Evolutionary conservation across 768 basidiomycete species (phyloP).

Genomic region (Phylloporus sp.): DNA sequence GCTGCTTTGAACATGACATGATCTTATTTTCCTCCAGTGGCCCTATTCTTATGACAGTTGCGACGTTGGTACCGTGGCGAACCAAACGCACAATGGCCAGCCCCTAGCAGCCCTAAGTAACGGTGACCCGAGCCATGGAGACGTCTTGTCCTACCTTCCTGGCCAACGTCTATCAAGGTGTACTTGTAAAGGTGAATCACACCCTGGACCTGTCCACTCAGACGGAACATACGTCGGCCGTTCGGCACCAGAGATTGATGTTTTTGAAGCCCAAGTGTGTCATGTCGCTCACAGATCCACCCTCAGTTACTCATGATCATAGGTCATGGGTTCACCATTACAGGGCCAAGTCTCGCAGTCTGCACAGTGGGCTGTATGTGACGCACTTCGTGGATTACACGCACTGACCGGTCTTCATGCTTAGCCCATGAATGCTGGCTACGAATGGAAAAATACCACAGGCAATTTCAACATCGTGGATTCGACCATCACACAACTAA

Average conservation of each 20-base stretch:
- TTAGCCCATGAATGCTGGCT: constrained; percentile 73
- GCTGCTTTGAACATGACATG: not conserved
- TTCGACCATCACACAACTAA: constrained; percentile 45
- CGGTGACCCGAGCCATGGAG: constrained; percentile 52
- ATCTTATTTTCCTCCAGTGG: constrained; percentile 43
- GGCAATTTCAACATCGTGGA: constrained; percentile 56
- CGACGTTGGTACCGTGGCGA: constrained; percentile 87
- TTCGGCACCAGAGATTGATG: constrained; percentile 84
- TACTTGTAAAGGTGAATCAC: constrained; percentile 79
- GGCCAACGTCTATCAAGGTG: constrained; percentile 87
- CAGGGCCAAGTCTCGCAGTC: constrained; percentile 74
- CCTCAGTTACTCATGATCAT: constrained; percentile 17
- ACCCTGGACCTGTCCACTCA: constrained; percentile 75
- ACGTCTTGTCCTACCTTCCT: constrained; percentile 72
- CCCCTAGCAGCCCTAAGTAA: constrained; percentile 56
- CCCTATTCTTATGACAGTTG: constrained; percentile 82
- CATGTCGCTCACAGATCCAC: not conserved
- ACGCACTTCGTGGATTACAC: not conserved
- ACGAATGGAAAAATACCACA: constrained; percentile 62
- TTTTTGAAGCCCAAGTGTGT: constrained; percentile 76
- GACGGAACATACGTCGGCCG: constrained; percentile 82
- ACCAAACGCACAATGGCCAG: constrained; percentile 68
- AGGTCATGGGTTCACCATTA: constrained; percentile 34
- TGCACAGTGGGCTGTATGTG: constrained; percentile 70
- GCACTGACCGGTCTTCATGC: constrained; percentile 11